Evolutionary conservation across 2,329 filamentous ascomycete genomes (phyloP).

Genomic region (Colletotrichum eleusines): DNA sequence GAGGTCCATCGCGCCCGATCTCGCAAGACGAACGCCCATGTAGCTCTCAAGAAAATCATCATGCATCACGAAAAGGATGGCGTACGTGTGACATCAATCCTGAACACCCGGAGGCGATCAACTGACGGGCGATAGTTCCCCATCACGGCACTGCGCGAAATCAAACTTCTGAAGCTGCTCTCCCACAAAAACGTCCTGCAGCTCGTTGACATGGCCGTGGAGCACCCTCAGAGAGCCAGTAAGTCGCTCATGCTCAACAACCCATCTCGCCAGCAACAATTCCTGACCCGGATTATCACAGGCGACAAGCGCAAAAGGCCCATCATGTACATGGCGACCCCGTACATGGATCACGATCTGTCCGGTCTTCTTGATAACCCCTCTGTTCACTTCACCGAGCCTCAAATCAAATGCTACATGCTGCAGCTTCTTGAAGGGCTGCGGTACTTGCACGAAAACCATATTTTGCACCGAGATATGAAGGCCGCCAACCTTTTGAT

Average conservation of each 20-base stretch:
- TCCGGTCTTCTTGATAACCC: conserved; percentile 97
- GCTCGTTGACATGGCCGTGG: conserved; percentile 96
- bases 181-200: conserved; percentile 89
- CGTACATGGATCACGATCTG: conserved; percentile 99
- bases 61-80: conserved; percentile 99
- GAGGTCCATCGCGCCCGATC: conserved; percentile 93
- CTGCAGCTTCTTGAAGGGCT: conserved; percentile 91
- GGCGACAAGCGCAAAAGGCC: conserved; percentile 83
- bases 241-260: conserved; percentile 47
- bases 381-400: conserved; percentile 84
- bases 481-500: conserved; percentile 98
- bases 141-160: conserved; percentile 97
- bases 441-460: conserved; percentile 87
- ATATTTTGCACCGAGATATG: conserved; percentile 97
- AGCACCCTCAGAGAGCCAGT: conserved; percentile 75
- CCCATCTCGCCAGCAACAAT: conserved; percentile 26
- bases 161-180: conserved; percentile 96
- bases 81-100: conserved; percentile 59
- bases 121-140: conserved; percentile 73
- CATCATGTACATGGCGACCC: conserved; percentile 98
- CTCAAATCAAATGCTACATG: conserved; percentile 98
- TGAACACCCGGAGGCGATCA: background rate
- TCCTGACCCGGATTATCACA: conserved; percentile 51
- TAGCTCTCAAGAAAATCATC: conserved; percentile 97
- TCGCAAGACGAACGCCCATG: conserved; percentile 77